Percentiles rank a stretch among this genome's conserved stretches.
Evolutionary conservation across 495 filamentous ascomycete genomes (phyloP).

Genomic region (Aspergillus steynii): DNA sequence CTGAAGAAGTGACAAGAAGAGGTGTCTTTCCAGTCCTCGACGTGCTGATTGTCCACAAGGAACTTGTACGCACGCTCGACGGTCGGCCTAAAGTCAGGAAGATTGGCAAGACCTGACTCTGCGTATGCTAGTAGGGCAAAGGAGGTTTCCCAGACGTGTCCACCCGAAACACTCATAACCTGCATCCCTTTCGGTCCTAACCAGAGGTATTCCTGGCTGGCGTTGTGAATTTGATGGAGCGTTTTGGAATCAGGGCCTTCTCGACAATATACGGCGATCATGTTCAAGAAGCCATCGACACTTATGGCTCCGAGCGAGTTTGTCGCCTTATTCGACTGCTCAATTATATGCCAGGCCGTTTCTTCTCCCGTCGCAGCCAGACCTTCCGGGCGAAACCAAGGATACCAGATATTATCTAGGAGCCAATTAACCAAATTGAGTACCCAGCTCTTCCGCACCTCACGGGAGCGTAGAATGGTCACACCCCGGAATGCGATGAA

Average conservation of each 20-base stretch:
- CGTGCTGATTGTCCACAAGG: neutral
- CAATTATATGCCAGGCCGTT: slow-evolving; percentile 5
- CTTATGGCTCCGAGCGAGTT: neutral
- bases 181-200: slow-evolving; percentile 2
- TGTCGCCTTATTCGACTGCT: slow-evolving; percentile 1
- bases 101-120: slow-evolving; percentile 2
- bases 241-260: neutral
- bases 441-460: slow-evolving; percentile 11
- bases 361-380: slow-evolving; percentile 2
- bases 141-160: slow-evolving; percentile 1
- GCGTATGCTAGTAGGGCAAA: slow-evolving; percentile 6
- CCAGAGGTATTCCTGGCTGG: slow-evolving; percentile 9
- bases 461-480: neutral
- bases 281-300: neutral
- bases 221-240: neutral
- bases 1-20: slow-evolving; percentile 8
- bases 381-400: slow-evolving; percentile 6
- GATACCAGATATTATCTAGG: slow-evolving; percentile 14
- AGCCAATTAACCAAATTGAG: slow-evolving; percentile 61
- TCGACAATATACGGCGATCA: neutral
- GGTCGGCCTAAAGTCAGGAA: neutral
- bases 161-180: neutral
- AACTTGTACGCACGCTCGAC: neutral
- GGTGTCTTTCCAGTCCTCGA: slow-evolving; percentile 5
- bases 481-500: slow-evolving; percentile 1